These are phyloP conservation scores for Blastocystis sp. DNA, from an alignment of 352 stramenopile species.

Conservation along the genomic window DNA sequence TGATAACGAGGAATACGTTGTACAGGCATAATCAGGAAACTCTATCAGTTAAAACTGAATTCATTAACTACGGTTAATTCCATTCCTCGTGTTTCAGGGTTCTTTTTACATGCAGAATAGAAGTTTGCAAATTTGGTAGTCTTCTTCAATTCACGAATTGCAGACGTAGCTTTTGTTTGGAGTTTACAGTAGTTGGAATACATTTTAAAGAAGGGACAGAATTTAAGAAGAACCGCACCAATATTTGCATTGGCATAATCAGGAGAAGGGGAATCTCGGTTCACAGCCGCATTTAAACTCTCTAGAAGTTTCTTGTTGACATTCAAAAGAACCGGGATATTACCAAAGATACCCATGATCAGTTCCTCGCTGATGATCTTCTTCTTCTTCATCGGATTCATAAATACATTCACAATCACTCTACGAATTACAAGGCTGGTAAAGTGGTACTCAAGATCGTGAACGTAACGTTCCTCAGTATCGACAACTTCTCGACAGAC, in stretches of 20 bases:
- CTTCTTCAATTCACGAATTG: constrained; percentile 46
- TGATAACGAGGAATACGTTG: constrained; percentile 83
- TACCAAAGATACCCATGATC: constrained; percentile 51
- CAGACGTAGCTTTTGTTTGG: constrained; percentile 18
- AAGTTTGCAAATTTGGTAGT: constrained; percentile 44
- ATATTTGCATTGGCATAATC: constrained; percentile 52
- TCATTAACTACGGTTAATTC: constrained; percentile 49
- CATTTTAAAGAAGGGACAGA: constrained; percentile 61
- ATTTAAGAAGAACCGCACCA: constrained; percentile 28
- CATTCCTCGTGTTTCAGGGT: constrained; percentile 46
- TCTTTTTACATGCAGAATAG: constrained; percentile 16
- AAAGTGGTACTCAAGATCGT: constrained; percentile 6
- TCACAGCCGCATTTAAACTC: constrained; percentile 25
- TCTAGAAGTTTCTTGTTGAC: constrained; percentile 55
- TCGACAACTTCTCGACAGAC: constrained; percentile 46
- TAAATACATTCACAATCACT: constrained; percentile 51
- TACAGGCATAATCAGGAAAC: constrained; percentile 80
- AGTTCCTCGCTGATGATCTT: constrained; percentile 52
- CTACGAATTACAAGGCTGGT: not conserved
- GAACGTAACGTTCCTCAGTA: constrained; percentile 50
- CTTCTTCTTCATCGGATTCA: constrained; percentile 52
- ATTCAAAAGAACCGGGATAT: constrained; percentile 43
- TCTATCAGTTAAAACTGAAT: not conserved
- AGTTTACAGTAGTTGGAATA: constrained; percentile 57
- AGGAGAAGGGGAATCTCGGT: constrained; percentile 8